Conservation (phyloP, 2,329 filamentous ascomycete genomes). For the Dactylellina leptospora region DNA sequence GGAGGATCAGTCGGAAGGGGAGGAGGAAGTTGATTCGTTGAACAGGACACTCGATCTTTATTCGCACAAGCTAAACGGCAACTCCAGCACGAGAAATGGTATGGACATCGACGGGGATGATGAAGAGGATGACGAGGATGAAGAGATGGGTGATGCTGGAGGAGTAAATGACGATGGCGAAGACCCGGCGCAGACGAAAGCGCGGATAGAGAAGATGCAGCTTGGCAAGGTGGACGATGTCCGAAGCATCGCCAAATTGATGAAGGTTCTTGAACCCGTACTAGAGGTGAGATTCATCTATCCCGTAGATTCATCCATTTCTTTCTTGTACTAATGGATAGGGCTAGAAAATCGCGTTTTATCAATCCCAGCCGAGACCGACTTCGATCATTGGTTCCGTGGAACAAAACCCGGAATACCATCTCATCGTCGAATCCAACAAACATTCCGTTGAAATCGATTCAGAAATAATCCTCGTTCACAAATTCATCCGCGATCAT, state of each 20-base stretch:
- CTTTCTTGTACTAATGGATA: neutral
- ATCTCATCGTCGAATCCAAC: slow-evolving; percentile 86
- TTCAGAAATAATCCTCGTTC: slow-evolving; percentile 87
- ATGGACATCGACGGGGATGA: slow-evolving; percentile 71
- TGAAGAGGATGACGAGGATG: slow-evolving; percentile 70
- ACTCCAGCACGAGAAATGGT: slow-evolving; percentile 60
- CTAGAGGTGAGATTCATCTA: slow-evolving; percentile 73
- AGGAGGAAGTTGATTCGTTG: slow-evolving; percentile 65
- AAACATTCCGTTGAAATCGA: slow-evolving; percentile 90
- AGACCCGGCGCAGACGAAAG: slow-evolving; percentile 75
- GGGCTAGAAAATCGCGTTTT: slow-evolving; percentile 78
- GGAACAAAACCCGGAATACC: slow-evolving; percentile 91
- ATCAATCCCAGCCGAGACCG: slow-evolving; percentile 73
- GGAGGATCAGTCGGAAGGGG: slow-evolving; percentile 81
- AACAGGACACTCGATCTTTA: slow-evolving; percentile 62
- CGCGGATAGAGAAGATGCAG: slow-evolving; percentile 83
- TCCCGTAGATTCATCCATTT: slow-evolving; percentile 66
- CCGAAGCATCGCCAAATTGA: slow-evolving; percentile 78
- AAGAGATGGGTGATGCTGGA: slow-evolving; percentile 31
- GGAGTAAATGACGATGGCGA: slow-evolving; percentile 65
- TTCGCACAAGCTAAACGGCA: slow-evolving; percentile 58
- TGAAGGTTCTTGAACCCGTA: slow-evolving; percentile 81
- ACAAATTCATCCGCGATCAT: slow-evolving; percentile 96
- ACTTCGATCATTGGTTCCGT: slow-evolving; percentile 78
- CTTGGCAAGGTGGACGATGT: slow-evolving; percentile 78